phyloP scores from a whole-genome alignment of 2,329 filamentous ascomycete genomes.

The Ceratocystis smalleyi region DNA sequence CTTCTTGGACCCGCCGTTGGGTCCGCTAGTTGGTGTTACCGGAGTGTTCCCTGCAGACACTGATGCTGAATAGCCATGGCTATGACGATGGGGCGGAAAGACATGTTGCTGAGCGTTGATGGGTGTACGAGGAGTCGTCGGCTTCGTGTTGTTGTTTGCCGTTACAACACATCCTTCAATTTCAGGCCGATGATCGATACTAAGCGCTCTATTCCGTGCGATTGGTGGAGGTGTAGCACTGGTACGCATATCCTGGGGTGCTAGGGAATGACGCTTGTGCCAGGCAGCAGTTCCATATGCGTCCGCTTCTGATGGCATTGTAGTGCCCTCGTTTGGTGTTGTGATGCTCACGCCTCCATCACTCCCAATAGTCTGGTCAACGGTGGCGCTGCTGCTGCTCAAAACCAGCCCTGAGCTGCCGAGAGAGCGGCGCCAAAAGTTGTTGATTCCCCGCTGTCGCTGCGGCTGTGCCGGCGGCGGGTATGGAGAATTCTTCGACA shows the following conservation, averaged over 20 bases:
- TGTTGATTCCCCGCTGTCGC: constrained; percentile 30
- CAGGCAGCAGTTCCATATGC: constrained; percentile 29
- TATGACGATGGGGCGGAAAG: constrained; percentile 9
- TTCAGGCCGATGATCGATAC: constrained; percentile 10
- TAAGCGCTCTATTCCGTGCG: constrained; percentile 27
- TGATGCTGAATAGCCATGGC: constrained; percentile 10
- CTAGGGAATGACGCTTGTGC: constrained; percentile 23
- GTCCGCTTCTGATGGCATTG: constrained; percentile 17
- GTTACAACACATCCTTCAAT: neutral
- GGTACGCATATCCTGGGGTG: constrained; percentile 29
- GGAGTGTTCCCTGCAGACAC: constrained; percentile 6
- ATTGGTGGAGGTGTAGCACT: constrained; percentile 44
- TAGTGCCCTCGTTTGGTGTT: constrained; percentile 16
- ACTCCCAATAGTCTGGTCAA: constrained; percentile 13
- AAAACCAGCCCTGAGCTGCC: constrained; percentile 22
- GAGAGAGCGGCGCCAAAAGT: constrained; percentile 36
- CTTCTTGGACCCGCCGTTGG: constrained; percentile 12
- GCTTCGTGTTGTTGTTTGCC: neutral
- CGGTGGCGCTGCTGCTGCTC: constrained; percentile 18
- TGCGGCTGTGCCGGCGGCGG: constrained; percentile 14
- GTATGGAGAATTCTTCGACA: constrained; percentile 14
- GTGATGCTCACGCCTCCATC: constrained; percentile 11
- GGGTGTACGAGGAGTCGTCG: constrained; percentile 9
- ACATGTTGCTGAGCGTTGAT: constrained; percentile 2
- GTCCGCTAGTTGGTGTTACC: constrained; percentile 3